Evolutionary conservation across 1,284 basidiomycete genomes (phyloP).

Genomic region (Ustilago vetiveriae): DNA sequence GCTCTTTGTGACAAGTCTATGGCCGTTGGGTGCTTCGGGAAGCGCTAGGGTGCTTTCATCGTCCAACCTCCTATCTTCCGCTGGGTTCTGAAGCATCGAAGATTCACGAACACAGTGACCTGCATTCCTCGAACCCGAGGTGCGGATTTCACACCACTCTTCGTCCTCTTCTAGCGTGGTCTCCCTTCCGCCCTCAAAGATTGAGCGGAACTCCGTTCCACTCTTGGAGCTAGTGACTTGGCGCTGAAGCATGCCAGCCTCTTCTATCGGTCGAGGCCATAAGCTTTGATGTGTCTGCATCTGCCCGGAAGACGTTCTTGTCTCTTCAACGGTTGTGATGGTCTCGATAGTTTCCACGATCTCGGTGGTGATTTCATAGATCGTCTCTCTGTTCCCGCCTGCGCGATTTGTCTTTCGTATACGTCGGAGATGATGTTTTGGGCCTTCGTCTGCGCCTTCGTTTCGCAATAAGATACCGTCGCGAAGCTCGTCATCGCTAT

Average conservation of each 20-base stretch:
- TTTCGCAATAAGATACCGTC: conserved; percentile 36
- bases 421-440: conserved; percentile 40
- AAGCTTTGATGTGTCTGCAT: background rate
- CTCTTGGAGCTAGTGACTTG: conserved; percentile 39
- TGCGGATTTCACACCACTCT: conserved; percentile 49
- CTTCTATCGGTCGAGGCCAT: background rate
- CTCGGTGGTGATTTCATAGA: conserved; percentile 69
- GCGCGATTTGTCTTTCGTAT: conserved; percentile 43
- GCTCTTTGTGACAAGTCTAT: conserved; percentile 1
- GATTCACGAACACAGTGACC: background rate
- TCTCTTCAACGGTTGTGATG: conserved; percentile 54
- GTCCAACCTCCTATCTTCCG: background rate
- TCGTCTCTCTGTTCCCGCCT: conserved; percentile 55
- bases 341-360: conserved; percentile 65
- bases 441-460: conserved; percentile 1
- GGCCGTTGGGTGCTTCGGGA: conserved; percentile 36
- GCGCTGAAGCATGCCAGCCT: conserved; percentile 14
- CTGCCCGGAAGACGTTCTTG: background rate
- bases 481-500: conserved; percentile 39
- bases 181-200: conserved; percentile 41
- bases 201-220: conserved; percentile 38
- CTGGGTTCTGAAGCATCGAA: background rate
- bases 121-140: conserved; percentile 10
- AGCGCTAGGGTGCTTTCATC: background rate
- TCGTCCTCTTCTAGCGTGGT: conserved; percentile 43